Evolutionary conservation across 2,329 filamentous ascomycete genomes (phyloP).

Genomic region (Fusarium graminum): DNA sequence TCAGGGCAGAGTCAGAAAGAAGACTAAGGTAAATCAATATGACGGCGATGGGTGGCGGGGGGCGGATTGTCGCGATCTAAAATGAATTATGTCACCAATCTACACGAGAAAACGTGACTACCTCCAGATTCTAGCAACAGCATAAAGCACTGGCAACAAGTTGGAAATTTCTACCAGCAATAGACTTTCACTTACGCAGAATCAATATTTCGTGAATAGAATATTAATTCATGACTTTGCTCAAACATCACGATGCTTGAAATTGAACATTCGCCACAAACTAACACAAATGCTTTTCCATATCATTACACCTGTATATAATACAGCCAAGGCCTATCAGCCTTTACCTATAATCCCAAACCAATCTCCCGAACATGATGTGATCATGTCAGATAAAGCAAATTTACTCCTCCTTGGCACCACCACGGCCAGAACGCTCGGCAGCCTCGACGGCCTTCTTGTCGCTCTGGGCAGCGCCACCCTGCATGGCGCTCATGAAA

Average conservation of each 20-base stretch:
- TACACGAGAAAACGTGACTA: conserved; percentile 52
- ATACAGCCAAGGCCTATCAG: conserved; percentile 39
- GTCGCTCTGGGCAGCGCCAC: conserved; percentile 85
- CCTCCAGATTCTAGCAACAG: neutral
- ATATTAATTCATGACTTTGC: conserved; percentile 4
- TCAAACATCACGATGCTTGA: neutral
- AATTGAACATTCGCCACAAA: conserved; percentile 10
- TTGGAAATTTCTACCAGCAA: neutral
- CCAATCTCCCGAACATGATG: conserved; percentile 9
- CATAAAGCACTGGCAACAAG: neutral
- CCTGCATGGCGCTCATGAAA: conserved; percentile 83
- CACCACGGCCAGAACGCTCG: conserved; percentile 79
- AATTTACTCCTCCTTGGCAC: conserved; percentile 77
- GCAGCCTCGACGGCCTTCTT: conserved; percentile 87
- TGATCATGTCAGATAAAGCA: conserved; percentile 13
- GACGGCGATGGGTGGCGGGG: conserved; percentile 45
- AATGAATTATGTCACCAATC: conserved; percentile 48
- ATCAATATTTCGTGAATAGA: conserved; percentile 2
- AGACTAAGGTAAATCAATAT: conserved; percentile 4
- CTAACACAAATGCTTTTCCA: conserved; percentile 27
- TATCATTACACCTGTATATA: conserved; percentile 30
- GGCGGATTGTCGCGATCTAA: conserved; percentile 45
- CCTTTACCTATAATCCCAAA: conserved; percentile 22
- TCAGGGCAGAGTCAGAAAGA: neutral
- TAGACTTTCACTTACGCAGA: neutral